Conservation (phyloP, 805 yeast species). For the Metschnikowia picachoensis region DNA sequence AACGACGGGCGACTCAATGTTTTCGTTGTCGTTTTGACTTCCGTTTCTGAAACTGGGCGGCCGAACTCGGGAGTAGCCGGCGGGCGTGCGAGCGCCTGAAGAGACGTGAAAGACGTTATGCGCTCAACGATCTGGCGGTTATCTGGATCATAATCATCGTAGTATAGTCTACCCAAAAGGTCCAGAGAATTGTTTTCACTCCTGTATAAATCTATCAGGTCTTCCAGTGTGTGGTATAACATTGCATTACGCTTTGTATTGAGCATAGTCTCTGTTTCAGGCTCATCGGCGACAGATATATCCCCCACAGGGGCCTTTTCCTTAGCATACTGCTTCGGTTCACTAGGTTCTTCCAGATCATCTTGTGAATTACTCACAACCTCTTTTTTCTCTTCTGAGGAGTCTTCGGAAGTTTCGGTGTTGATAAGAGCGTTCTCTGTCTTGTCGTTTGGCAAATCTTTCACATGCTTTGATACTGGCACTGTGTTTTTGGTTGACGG, state of each 20-base stretch:
- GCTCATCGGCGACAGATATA: slow-evolving; percentile 2
- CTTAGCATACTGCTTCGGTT: slow-evolving; percentile 13
- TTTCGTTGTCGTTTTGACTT: background rate
- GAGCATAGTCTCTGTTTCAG: slow-evolving; percentile 28
- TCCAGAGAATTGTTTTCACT: slow-evolving; percentile 38
- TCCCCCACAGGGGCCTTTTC: slow-evolving; percentile 12
- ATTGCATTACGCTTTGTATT: slow-evolving; percentile 39
- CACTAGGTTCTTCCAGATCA: slow-evolving; percentile 2
- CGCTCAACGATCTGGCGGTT: slow-evolving; percentile 14
- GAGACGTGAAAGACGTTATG: slow-evolving; percentile 15
- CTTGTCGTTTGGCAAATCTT: too few relatives aligned
- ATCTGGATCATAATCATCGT: slow-evolving; percentile 41
- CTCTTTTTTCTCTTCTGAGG: background rate
- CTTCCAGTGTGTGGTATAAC: slow-evolving; percentile 36
- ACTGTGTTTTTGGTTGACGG: too few relatives aligned
- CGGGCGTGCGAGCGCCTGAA: slow-evolving; percentile 4
- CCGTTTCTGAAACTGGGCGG: background rate
- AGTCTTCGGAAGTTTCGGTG: too few relatives aligned
- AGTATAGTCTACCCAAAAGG: slow-evolving; percentile 39
- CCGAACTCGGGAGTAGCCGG: slow-evolving; percentile 17
- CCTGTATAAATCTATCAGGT: slow-evolving; percentile 35
- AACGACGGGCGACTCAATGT: slow-evolving; percentile 19
- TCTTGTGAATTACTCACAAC: slow-evolving; percentile 1
- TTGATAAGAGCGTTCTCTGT: too few relatives aligned
- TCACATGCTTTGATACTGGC: too few relatives aligned